Conservation (phyloP, 148 eudicot species). For the Silene uniflora region DNA sequence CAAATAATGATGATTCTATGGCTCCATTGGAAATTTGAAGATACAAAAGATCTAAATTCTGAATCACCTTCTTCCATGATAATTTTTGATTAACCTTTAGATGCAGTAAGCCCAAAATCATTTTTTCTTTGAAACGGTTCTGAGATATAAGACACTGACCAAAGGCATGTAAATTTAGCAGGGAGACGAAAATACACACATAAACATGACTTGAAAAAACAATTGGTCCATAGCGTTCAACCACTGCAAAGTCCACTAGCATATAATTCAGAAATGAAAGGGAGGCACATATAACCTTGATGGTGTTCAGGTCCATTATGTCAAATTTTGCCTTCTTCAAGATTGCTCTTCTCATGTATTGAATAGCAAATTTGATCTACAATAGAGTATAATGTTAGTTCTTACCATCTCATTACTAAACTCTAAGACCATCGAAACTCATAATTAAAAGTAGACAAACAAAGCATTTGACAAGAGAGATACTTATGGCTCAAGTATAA, state of each 20-base stretch:
- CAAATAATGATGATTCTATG: neutral
- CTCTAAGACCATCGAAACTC: neutral
- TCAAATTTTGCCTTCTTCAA: conserved; percentile 94
- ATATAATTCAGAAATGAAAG: neutral
- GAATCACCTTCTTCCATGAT: neutral
- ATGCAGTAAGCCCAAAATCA: neutral
- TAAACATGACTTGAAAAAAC: neutral
- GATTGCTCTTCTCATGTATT: conserved; percentile 91
- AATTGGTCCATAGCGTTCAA: neutral
- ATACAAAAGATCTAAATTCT: neutral
- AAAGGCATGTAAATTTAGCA: neutral
- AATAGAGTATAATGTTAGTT: neutral
- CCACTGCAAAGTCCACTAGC: neutral
- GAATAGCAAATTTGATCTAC: conserved; percentile 96
- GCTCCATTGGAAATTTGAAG: neutral
- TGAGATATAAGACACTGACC: neutral
- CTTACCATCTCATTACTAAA: neutral
- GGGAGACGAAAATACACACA: neutral
- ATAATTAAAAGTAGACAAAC: neutral
- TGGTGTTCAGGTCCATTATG: conserved; percentile 75
- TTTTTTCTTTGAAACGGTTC: neutral
- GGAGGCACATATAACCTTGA: conserved; percentile 53
- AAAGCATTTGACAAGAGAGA: neutral
- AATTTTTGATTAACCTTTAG: neutral
- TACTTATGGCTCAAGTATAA: neutral